Evolutionary conservation across 768 basidiomycete species (phyloP).

Genomic region (Pleurotus djamor): DNA sequence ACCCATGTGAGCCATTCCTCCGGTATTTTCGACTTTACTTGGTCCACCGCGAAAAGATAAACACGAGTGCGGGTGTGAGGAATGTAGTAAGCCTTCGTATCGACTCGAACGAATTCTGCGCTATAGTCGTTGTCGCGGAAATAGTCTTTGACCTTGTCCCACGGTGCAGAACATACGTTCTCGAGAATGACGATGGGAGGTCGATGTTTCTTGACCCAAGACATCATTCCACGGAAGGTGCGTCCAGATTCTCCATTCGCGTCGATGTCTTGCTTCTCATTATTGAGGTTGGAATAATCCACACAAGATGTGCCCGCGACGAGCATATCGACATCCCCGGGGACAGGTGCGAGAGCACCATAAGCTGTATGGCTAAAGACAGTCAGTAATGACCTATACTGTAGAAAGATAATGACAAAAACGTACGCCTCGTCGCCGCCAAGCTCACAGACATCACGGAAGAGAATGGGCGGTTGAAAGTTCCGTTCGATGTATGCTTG

Average conservation of each 20-base stretch:
- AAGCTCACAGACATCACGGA: constrained; percentile 92
- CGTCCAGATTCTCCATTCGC: constrained; percentile 90
- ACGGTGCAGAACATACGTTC: constrained; percentile 92
- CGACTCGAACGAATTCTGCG: constrained; percentile 67
- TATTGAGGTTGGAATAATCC: constrained; percentile 96
- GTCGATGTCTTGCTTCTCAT: constrained; percentile 86
- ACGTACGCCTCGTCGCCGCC: constrained; percentile 76
- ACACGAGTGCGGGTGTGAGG: constrained; percentile 93
- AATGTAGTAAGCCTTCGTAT: constrained; percentile 90
- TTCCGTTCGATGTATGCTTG: constrained; percentile 98
- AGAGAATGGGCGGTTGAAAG: constrained; percentile 88
- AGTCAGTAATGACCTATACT: constrained; percentile 5
- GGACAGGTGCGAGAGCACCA: constrained; percentile 80
- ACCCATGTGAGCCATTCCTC: constrained; percentile 66
- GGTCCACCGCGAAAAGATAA: constrained; percentile 80
- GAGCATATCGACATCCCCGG: constrained; percentile 87
- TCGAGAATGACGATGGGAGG: constrained; percentile 93
- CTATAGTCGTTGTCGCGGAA: constrained; percentile 78
- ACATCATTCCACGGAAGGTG: constrained; percentile 94
- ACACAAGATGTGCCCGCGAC: constrained; percentile 96
- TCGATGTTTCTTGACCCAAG: constrained; percentile 83
- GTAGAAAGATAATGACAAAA: neutral
- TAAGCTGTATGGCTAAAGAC: constrained; percentile 82
- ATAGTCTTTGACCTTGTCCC: constrained; percentile 71
- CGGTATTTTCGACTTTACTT: constrained; percentile 57